Conservation (phyloP, 495 filamentous ascomycete genomes). For the Penicillium cinerascens region DNA sequence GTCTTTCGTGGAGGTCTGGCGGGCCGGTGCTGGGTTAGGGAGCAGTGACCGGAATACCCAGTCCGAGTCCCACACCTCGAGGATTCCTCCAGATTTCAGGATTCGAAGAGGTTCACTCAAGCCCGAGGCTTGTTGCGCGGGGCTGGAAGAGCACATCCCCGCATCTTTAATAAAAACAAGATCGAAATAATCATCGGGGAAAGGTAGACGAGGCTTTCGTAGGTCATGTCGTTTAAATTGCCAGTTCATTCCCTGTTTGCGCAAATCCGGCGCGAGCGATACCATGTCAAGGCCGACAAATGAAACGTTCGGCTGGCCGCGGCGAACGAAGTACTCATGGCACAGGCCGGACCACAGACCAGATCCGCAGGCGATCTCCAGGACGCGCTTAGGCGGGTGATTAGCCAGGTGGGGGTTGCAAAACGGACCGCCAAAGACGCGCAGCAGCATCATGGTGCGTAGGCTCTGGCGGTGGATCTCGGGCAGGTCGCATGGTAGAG, state of each 20-base stretch:
- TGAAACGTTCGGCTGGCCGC: conserved; percentile 57
- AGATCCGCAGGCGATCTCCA: conserved; percentile 87
- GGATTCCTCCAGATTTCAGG: conserved; percentile 69
- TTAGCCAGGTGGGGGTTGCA: conserved; percentile 64
- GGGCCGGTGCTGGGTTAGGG: conserved; percentile 65
- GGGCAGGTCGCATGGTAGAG: conserved; percentile 80
- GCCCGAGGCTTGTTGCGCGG: conserved; percentile 57
- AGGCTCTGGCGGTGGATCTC: conserved; percentile 87
- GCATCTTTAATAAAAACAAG: conserved; percentile 88
- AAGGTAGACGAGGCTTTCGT: conserved; percentile 70
- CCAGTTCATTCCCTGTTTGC: conserved; percentile 77
- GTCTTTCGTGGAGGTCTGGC: conserved; percentile 51
- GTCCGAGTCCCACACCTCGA: conserved; percentile 88
- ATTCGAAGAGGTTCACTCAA: conserved; percentile 76
- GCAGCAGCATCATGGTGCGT: conserved; percentile 73
- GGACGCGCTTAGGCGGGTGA: conserved; percentile 68
- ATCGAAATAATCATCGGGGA: conserved; percentile 81
- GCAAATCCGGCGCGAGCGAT: conserved; percentile 67
- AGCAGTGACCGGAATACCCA: conserved; percentile 71
- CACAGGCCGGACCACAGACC: conserved; percentile 87
- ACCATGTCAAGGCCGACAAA: conserved; percentile 87
- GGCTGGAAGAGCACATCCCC: conserved; percentile 61
- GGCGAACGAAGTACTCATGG: conserved; percentile 66
- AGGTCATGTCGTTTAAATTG: conserved; percentile 84
- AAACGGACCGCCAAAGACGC: conserved; percentile 75